Evolutionary conservation across 1,284 basidiomycete species (phyloP).

Genomic region (Mycocalia duriaeana): DNA sequence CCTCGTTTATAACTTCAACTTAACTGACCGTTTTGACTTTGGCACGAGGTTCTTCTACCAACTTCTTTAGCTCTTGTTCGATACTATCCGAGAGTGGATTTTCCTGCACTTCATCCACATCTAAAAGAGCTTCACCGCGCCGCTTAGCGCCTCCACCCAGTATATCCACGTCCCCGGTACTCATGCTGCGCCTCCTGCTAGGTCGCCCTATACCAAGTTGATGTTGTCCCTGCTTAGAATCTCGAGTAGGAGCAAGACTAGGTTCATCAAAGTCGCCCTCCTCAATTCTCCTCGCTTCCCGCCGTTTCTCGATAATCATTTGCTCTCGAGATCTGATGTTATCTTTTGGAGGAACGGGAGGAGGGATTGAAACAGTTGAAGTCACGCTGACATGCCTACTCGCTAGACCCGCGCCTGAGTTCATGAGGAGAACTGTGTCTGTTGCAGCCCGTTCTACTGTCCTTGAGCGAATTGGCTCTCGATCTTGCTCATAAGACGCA

Average conservation of each 20-base stretch:
- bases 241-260: constrained; percentile 14
- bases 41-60: constrained; percentile 42
- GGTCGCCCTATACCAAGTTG: constrained; percentile 42
- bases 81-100: constrained; percentile 61
- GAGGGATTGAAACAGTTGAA: constrained; percentile 33
- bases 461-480: constrained; percentile 18
- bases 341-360: constrained; percentile 56
- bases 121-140: constrained; percentile 26
- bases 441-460: constrained; percentile 39
- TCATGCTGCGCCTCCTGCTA: constrained; percentile 62
- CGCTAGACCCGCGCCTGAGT: too few relatives aligned
- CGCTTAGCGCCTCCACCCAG: constrained; percentile 28
- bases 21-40: constrained; percentile 42
- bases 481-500: constrained; percentile 24
- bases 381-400: too few relatives aligned
- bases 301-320: constrained; percentile 66
- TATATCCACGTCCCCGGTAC: constrained; percentile 62
- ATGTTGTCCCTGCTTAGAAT: constrained; percentile 18
- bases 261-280: constrained; percentile 33
- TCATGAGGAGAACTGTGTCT: too few relatives aligned
- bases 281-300: constrained; percentile 53
- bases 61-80: constrained; percentile 59
- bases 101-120: constrained; percentile 33
- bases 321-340: constrained; percentile 64
- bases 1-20: background rate